Evolutionary conservation across 441 rosid genomes (phyloP).

Genomic region (Heliophila coronopifolia): DNA sequence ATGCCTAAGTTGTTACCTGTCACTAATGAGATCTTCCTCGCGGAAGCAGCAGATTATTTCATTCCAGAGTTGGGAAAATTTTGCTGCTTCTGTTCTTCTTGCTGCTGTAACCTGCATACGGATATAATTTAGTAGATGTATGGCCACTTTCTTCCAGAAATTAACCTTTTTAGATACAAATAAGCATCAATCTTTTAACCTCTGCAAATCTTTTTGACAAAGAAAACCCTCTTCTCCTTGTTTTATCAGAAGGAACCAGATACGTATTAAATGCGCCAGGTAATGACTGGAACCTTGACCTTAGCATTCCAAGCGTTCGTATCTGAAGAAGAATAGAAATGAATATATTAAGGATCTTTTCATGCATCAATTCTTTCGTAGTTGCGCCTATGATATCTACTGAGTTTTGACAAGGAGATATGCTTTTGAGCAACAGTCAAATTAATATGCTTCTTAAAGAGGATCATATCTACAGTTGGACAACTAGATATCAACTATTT

Average conservation of each 20-base stretch:
- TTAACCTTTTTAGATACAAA: slow-evolving; percentile 3
- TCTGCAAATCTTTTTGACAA: slow-evolving; percentile 77
- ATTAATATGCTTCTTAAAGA: neutral
- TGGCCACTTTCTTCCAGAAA: neutral
- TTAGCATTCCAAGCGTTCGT: slow-evolving; percentile 92
- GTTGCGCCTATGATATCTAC: neutral
- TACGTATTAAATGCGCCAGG: slow-evolving; percentile 88
- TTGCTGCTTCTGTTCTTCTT: slow-evolving; percentile 97
- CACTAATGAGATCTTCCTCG: slow-evolving; percentile 96
- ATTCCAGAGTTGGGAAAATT: slow-evolving; percentile 97
- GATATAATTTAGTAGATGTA: slow-evolving; percentile 20
- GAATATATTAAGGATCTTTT: no score
- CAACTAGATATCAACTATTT: neutral
- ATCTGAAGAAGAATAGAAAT: slow-evolving; percentile 38
- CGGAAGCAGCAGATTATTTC: slow-evolving; percentile 95
- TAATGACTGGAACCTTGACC: slow-evolving; percentile 93
- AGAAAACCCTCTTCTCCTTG: slow-evolving; percentile 79
- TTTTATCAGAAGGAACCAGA: slow-evolving; percentile 83
- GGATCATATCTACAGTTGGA: neutral
- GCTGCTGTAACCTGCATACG: slow-evolving; percentile 69
- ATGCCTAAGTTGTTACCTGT: slow-evolving; percentile 56
- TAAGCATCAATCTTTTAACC: slow-evolving; percentile 39
- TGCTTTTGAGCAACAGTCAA: neutral
- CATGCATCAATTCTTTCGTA: neutral
- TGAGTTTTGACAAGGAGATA: neutral